Evolutionary conservation across 2,329 filamentous ascomycete genomes (phyloP), one percentile per base, ranked within the genome.

Genomic region (Cercospora berteroae): DNA sequence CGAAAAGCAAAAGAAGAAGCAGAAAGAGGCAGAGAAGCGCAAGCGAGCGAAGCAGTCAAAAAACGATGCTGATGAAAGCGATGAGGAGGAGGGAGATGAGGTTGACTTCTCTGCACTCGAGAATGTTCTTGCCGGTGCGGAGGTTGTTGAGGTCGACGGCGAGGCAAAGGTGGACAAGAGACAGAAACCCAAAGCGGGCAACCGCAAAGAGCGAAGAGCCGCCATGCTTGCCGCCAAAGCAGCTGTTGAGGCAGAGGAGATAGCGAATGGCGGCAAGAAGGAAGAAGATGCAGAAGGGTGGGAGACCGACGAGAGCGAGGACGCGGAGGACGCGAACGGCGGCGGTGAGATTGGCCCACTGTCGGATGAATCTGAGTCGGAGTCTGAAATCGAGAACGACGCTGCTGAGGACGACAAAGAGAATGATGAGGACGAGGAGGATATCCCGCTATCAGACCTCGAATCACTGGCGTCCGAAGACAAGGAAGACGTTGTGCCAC

Each of bases 381-480:
- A 78, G n/a, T 77, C 75, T 31, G 77, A 78, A 10, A 76, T 74
- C 8, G 77, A 76, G 18, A 72, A 73, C 8, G 75, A 76, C 27
- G 71, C 74, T 7, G 71, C 76, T 1, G 80, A 81, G 1, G 80
- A 83, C 4, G 82, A 82, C 0, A 56, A 57, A 20, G 77, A 80
- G 1, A 79, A 80, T 0, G 81, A 83, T 0, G 81, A 84, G 7
- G 82, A 83, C 0, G 83, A 86, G 0, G 92, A 95, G 72, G 93
- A 96, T 71, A 93, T 97, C 55, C 90, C 94, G 4, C 87, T 97
- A 71, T 96, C 93, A 33, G 94, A 97, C 74, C 89, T 95, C 61
- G 90, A 92, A 74, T 91, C 92, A 62, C 78, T 90, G 50, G 85
- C 91, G 63, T 92, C 91, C 20, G 91, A 92, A 70, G 93, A 96